Conservation (phyloP, 1,284 basidiomycete genomes). For the Pseudozyma tsukubaensis region DNA sequence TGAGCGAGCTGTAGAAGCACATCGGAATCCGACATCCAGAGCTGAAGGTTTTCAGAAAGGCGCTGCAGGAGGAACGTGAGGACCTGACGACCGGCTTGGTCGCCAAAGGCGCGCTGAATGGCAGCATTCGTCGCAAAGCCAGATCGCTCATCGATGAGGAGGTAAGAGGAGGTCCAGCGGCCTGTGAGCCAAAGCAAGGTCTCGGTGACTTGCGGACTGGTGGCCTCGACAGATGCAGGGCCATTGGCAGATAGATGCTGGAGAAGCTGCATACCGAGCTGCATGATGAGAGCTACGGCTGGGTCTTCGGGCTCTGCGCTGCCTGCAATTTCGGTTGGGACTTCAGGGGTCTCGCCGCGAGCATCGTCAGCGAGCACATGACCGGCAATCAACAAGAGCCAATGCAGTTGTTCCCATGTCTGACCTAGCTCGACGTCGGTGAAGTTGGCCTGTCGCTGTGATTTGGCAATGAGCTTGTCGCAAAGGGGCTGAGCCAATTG, state of each 20-base stretch:
- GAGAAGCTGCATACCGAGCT: conserved; percentile 51
- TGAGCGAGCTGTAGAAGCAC: conserved; percentile 59
- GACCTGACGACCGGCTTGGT: conserved; percentile 50
- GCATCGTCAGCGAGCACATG: conserved; percentile 58
- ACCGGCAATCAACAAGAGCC: conserved; percentile 58
- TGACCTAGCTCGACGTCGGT: conserved; percentile 38
- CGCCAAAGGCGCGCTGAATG: conserved; percentile 44
- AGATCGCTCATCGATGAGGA: conserved; percentile 36
- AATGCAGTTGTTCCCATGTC: conserved; percentile 64
- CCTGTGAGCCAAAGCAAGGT: conserved; percentile 61
- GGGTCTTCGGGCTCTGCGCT: conserved; percentile 32
- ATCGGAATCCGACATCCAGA: conserved; percentile 61
- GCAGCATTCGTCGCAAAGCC: conserved; percentile 39
- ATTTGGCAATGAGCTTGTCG: conserved; percentile 41
- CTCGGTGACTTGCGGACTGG: conserved; percentile 60
- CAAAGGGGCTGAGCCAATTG: conserved; percentile 37
- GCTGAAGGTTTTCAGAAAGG: conserved; percentile 52
- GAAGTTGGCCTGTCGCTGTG: conserved; percentile 22
- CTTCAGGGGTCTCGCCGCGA: conserved; percentile 50
- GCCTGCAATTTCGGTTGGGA: conserved; percentile 45
- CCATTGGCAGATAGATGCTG: conserved; percentile 43
- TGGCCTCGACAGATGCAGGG: conserved; percentile 32
- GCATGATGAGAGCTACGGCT: conserved; percentile 45
- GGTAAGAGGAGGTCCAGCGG: conserved; percentile 63
- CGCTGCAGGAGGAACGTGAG: conserved; percentile 57